Evolutionary conservation across 169 alveolate genomes (phyloP), one percentile per base, ranked within the genome.

Genomic region (Cryptosporidium baileyi): DNA sequence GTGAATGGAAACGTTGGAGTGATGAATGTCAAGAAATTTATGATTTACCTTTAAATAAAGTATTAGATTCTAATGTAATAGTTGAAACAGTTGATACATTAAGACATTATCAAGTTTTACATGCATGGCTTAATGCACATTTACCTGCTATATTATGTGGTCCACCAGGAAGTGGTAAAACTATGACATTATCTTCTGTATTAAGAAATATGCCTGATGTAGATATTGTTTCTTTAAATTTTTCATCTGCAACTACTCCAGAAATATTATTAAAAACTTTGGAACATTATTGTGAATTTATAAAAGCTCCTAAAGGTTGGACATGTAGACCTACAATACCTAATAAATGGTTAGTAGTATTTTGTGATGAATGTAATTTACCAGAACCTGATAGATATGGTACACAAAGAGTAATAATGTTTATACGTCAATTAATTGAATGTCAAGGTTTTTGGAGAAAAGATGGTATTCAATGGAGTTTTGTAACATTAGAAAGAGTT

Each of bases 121-220:
- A 98, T 54, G 96, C 98, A 0, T 97, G 99, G 99, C 89, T 97
- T 0, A 92, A 96, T 80, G 97, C 95, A 81, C 96, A 95, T 80
- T 91, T 97, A 80, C 99, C 99, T n/a, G 97, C 97, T 90, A 92
- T 97, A 85, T 93, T 97, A 62, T 97, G 99, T 90, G 99, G 99
- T 11, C 99, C 99, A 2, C 99, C 99, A 1, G 99, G 99, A 38
- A 94, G 98, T 44, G 99, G 99, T 43, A 97, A 97, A 91, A 96
- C 99, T 4, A 97, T 98, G 99, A 98, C 99, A 28, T 89, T 96
- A 80, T 96, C 96, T 94, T 95, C 98, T 9, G 97, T 98, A 26
- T 82, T 97, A 80, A 96, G 97, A 80, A 94, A 93, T 57, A 92
- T 96, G 51, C 89, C 98, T 11, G 98, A 96, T 82, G 94, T 96